phyloP scores from a whole-genome alignment of 106 monocot genomes.

The Apostasia shenzhenica region DNA sequence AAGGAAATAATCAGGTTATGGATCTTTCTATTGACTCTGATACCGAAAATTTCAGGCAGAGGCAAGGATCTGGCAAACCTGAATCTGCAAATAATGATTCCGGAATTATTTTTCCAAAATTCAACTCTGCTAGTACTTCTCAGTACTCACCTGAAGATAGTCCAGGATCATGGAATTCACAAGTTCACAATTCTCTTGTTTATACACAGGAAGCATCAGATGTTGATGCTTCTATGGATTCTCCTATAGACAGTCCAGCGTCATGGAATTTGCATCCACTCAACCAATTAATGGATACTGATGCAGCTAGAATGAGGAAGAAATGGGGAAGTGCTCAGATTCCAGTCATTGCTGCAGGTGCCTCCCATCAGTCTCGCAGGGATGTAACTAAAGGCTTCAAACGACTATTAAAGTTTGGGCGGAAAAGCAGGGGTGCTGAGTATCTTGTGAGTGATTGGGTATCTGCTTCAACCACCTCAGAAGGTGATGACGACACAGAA shows the following conservation, averaged over 20 bases:
- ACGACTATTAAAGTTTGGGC: constrained; percentile 74
- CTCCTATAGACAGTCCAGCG: constrained; percentile 43
- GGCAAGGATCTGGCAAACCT: constrained; percentile 33
- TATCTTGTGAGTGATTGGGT: constrained; percentile 57
- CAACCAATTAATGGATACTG: constrained; percentile 45
- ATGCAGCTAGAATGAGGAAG: constrained; percentile 62
- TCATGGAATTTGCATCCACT: constrained; percentile 53
- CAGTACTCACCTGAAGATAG: constrained; percentile 53
- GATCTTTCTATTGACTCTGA: constrained; percentile 48
- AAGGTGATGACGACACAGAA: constrained; percentile 72
- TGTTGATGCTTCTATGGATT: constrained; percentile 57
- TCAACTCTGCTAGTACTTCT: constrained; percentile 18
- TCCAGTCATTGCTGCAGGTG: constrained; percentile 41
- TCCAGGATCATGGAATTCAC: constrained; percentile 58
- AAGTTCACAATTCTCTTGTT: constrained; percentile 35
- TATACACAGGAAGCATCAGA: constrained; percentile 68
- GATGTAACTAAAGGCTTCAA: constrained; percentile 80
- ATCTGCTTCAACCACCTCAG: constrained; percentile 76
- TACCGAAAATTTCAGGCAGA: constrained; percentile 28
- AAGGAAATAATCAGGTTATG: constrained; percentile 22
- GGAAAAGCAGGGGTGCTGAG: constrained; percentile 52
- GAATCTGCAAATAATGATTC: constrained; percentile 43
- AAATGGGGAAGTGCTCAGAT: constrained; percentile 87
- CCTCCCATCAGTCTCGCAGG: constrained; percentile 44
- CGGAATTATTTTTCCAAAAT: constrained; percentile 17